Conservation (phyloP, 2,329 filamentous ascomycete genomes). For the Clonostachys sp. region DNA sequence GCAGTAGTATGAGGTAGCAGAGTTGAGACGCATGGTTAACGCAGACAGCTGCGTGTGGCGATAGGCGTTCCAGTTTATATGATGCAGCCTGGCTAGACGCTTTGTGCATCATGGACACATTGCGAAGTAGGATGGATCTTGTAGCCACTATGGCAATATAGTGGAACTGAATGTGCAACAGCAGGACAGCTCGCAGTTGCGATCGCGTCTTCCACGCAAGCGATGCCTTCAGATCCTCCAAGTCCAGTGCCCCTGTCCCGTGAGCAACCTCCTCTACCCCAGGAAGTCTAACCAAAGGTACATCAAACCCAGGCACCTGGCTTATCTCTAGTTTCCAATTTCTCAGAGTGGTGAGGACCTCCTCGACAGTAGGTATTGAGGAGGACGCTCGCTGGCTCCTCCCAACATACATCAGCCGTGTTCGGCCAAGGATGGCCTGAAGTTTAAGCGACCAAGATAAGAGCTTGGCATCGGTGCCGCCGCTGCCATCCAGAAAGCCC, state of each 20-base stretch:
- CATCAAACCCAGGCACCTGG: conserved; percentile 9
- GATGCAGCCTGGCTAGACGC: background rate
- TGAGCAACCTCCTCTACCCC: background rate
- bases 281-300: conserved; percentile 11
- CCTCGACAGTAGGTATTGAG: conserved; percentile 4
- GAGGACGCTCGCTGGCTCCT: background rate
- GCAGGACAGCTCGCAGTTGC: conserved; percentile 17
- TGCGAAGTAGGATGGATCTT: conserved; percentile 17
- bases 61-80: background rate
- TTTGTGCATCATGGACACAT: conserved; percentile 6
- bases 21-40: conserved; percentile 23
- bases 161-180: conserved; percentile 23
- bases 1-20: conserved; percentile 19
- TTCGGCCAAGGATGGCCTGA: conserved; percentile 17
- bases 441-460: conserved; percentile 21
- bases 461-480: conserved; percentile 18
- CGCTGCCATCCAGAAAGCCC: conserved; percentile 16
- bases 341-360: conserved; percentile 11
- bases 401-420: conserved; percentile 11
- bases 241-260: background rate
- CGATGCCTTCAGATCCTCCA: conserved; percentile 16
- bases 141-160: conserved; percentile 24
- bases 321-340: conserved; percentile 14
- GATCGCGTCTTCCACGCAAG: conserved; percentile 16
- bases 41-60: conserved; percentile 10